Percentiles rank a stretch among this genome's conserved stretches.
Conservation (phyloP, 139 green algal genomes). For the Chara braunii region DNA sequence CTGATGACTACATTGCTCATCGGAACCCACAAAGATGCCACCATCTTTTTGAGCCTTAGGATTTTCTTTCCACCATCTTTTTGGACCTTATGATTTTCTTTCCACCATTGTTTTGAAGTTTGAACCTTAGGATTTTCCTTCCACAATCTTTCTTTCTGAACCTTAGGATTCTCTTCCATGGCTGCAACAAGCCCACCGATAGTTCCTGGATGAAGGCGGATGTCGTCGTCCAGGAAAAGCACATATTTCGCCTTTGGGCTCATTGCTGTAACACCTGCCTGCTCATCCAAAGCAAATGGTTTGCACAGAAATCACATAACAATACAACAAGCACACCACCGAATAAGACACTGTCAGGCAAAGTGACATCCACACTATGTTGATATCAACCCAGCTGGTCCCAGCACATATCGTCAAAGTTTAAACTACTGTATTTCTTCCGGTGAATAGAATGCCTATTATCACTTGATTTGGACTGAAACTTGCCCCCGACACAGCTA, state of each 20-base stretch:
- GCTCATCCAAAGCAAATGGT: not conserved
- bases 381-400: not conserved
- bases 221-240: constrained; percentile 86
- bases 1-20: too few species aligned
- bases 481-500: too few species aligned
- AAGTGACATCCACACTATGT: not conserved
- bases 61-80: too few species aligned
- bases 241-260: constrained; percentile 52
- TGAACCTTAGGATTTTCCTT: too few species aligned
- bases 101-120: too few species aligned
- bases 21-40: too few species aligned
- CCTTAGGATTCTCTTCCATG: constrained; percentile 53
- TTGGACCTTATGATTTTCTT: too few species aligned
- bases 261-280: constrained; percentile 15
- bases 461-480: too few species aligned
- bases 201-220: constrained; percentile 61
- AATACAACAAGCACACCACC: not conserved
- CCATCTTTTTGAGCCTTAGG: too few species aligned
- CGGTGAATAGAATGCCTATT: too few species aligned
- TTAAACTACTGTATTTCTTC: not conserved
- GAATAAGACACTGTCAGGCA: not conserved
- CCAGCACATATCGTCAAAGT: not conserved
- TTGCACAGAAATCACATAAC: not conserved
- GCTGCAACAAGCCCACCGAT: constrained; percentile 54
- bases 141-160: too few species aligned